phyloP scores from a whole-genome alignment of 257 asterid genomes.

The Ballota nigra region DNA sequence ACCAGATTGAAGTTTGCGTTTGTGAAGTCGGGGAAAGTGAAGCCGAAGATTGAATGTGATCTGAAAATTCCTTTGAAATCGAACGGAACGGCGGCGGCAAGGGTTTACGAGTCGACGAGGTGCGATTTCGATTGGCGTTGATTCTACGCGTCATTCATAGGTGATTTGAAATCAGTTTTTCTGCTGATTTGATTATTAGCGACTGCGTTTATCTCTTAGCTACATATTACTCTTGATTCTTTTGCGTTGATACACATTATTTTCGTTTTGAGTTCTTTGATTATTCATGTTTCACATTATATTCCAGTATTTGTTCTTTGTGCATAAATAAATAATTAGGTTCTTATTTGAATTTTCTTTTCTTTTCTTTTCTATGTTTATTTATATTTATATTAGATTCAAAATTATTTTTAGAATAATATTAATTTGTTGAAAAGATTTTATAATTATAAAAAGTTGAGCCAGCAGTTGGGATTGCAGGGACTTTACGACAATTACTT shows the following conservation, averaged over 20 bases:
- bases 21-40: conserved; percentile 45
- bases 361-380: background rate
- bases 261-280: conserved; percentile 2
- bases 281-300: background rate
- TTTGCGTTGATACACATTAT: conserved; percentile 20
- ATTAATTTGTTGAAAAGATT: too few relatives aligned
- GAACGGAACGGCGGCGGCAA: conserved; percentile 37
- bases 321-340: conserved; percentile 16
- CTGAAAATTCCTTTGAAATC: conserved; percentile 52
- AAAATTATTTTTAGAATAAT: too few relatives aligned
- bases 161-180: background rate
- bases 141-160: conserved; percentile 1
- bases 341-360: background rate
- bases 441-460: too few relatives aligned
- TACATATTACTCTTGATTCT: conserved; percentile 11
- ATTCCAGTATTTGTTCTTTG: background rate
- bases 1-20: conserved; percentile 45
- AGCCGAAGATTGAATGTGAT: conserved; percentile 72
- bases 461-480: too few relatives aligned
- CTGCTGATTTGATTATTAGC: background rate
- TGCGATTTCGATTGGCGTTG: conserved; percentile 76
- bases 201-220: background rate
- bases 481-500: too few relatives aligned
- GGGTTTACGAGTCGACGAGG: conserved; percentile 36
- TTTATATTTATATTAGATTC: conserved; percentile 14